These are phyloP conservation scores for Colletotrichum orbiculare DNA, from an alignment of 2,329 filamentous ascomycete genomes.

Conservation along the genomic window DNA sequence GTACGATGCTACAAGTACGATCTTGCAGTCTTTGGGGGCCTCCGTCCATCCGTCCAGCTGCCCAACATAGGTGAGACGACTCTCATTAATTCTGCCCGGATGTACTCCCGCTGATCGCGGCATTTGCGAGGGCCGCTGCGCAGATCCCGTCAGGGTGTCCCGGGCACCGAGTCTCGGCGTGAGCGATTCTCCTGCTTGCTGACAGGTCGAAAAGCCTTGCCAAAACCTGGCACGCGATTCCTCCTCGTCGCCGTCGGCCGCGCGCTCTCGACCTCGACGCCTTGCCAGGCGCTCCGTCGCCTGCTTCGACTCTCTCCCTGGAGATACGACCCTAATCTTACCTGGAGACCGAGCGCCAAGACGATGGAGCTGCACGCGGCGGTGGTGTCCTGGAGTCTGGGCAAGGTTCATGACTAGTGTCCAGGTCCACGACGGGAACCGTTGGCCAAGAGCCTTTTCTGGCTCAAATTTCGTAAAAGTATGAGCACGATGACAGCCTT, in stretches of 20 bases:
- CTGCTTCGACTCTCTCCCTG: conserved; percentile 10
- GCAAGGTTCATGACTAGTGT: conserved; percentile 34
- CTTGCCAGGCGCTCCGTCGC: conserved; percentile 21
- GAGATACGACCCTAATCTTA: conserved; percentile 31
- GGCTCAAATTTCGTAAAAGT: neutral
- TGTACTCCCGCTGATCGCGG: conserved; percentile 18
- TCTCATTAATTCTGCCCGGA: conserved; percentile 7
- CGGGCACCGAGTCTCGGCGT: conserved; percentile 7
- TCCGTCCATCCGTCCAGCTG: too few species aligned
- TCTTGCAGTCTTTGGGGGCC: too few species aligned
- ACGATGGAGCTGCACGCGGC: conserved; percentile 6
- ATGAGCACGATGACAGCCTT: neutral
- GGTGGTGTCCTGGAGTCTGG: neutral
- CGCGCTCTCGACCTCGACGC: neutral
- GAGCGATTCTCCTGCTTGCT: conserved; percentile 16
- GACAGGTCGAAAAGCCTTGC: neutral
- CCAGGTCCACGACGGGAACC: conserved; percentile 6
- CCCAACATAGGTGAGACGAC: conserved; percentile 27
- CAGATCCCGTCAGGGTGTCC: conserved; percentile 22
- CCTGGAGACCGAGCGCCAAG: conserved; percentile 18
- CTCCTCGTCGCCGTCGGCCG: too few species aligned
- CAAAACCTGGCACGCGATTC: too few species aligned
- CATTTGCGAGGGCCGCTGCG: conserved; percentile 19
- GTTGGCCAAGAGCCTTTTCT: neutral
- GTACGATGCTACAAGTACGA: too few species aligned